Base-by-base conservation (phyloP, 2,329 filamentous ascomycete species). In the Cladophialophora yegresii region DNA sequence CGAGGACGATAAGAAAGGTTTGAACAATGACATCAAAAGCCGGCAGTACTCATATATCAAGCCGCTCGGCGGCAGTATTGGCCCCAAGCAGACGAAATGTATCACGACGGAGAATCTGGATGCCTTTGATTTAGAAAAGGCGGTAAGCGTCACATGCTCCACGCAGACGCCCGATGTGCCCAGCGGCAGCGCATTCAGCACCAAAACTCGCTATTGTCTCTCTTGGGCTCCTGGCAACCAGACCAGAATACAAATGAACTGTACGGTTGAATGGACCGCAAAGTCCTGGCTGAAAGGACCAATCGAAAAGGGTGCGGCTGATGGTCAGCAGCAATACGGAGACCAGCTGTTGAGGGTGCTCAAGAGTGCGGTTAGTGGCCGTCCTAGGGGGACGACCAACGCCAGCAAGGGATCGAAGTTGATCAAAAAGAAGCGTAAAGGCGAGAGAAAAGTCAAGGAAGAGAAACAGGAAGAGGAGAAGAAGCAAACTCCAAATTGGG, bases 271-370 rank as follows among this genome's bases (percentile, higher is more conserved):
- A 74, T 99, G 96, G 96, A 89, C 89, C 3, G 93, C 93, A 71
- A 99, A 98, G 83, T 97, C 93, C 80, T 99, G 95, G 95, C 80
- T 99, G 53, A 97, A 95, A 81, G 92, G 90, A 67, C 91, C 95
- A 1, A 99, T 99, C 71, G 95, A 99, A 75, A 97, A 96, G 76
- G 93, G 92, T 65, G 92, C 93, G 50, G 93, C 90, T 67, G 93
- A 97, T 62, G 95, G 95, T 30, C 95, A 99, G 77, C 83, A 83
- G 8, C 84, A 88, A 63, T 96, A 96, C 75, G 90, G 89, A 67
- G 93, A 89, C 70, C 90, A 93, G 62, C 79, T 99, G 4, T 85
- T 93, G 59, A 85, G 88, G 9, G 84, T 88, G 30, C 81, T 98
- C 20, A 92, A 88, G 74, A 83, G 85, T 49, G 89, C 89, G 12